Base-by-base conservation (phyloP, 2,329 filamentous ascomycete genomes). In the Berkeleyomyces basicola region DNA sequence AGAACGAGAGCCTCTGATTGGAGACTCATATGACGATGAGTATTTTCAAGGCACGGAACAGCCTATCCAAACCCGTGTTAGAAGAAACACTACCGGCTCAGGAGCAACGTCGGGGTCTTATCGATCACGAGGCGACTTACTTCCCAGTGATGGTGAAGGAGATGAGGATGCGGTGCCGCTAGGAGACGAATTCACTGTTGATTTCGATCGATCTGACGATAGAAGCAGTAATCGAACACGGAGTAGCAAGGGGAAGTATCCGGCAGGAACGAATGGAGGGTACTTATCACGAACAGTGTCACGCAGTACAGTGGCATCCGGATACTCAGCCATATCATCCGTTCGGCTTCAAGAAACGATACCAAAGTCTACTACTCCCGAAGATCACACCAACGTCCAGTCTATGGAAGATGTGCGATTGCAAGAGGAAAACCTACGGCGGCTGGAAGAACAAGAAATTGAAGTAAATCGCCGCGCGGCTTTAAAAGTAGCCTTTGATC, bases 121-220 rank as follows among this genome's bases (percentile, higher is more conserved):
- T 66, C 87, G 91, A 68, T 96, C 90, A 9, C 79, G 92, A 57
- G 90, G 90, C 1, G 92, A 97, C 73, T 76, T 97, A 10, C 93
- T 96, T 67, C 90, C 90, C 0, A 96, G 90, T 68, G 90, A 95
- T 66, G 82, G 80, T 57, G 83, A 86, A 69, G 90, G 91, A 61
- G 90, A 95, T 66, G 91, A 95, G 71, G 92, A 97, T 73, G 92
- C 92, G 0, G 83, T 96, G n/a, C 88, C 90, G 10, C 75, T 97
- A 16, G 89, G 92, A 68, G 92, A 96, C 70, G 91, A 96, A 70
- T 95, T 97, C 68, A 88, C 90, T 2, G 85, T 95, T 71, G 83
- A 85, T 2, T 78, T 96, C 65, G 85, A 90, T 65, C 82, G 87
- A 61, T 83, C 86, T 67, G 90, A 93, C 63, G 87, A 90, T 69